These are phyloP conservation scores for Pelagomonas calceolata DNA, from an alignment of 108 stramenopile genomes.

Conservation along the genomic window DNA sequence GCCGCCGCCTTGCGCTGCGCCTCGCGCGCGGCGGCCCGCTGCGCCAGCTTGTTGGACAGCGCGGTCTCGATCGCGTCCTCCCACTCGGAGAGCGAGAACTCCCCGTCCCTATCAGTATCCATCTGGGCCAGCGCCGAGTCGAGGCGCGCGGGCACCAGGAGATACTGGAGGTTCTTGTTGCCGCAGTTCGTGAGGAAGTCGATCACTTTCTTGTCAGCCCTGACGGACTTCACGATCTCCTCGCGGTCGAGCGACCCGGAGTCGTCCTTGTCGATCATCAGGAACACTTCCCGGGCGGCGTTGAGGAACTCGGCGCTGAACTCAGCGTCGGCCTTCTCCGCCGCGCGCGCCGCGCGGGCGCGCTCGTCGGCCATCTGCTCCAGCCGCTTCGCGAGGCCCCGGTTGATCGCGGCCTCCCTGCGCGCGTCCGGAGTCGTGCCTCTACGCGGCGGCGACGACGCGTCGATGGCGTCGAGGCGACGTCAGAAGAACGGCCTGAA, in stretches of 20 bases:
- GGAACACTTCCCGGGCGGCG: background rate
- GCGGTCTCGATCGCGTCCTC: background rate
- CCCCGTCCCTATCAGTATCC: background rate
- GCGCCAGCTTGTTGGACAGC: background rate
- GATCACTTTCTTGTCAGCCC: background rate
- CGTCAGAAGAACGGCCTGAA: too few species aligned
- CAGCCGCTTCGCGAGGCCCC: background rate
- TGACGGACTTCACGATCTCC: background rate
- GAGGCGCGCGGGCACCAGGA: background rate
- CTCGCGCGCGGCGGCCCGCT: background rate
- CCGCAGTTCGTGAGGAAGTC: background rate
- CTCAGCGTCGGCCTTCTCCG: background rate
- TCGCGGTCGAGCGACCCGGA: background rate
- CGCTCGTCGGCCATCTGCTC: background rate
- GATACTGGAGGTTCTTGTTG: background rate
- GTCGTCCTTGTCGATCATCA: background rate
- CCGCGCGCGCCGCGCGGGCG: background rate
- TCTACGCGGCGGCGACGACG: too few species aligned
- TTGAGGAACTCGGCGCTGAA: background rate
- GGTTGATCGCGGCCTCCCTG: background rate
- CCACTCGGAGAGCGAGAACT: background rate
- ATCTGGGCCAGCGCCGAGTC: background rate
- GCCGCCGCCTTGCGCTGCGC: background rate
- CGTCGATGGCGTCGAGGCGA: too few species aligned
- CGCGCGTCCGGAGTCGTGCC: too few species aligned